Evolutionary conservation across 805 yeast genomes (phyloP), one percentile per base, ranked within the genome.

Genomic region (Ogataea paradorogensis): DNA sequence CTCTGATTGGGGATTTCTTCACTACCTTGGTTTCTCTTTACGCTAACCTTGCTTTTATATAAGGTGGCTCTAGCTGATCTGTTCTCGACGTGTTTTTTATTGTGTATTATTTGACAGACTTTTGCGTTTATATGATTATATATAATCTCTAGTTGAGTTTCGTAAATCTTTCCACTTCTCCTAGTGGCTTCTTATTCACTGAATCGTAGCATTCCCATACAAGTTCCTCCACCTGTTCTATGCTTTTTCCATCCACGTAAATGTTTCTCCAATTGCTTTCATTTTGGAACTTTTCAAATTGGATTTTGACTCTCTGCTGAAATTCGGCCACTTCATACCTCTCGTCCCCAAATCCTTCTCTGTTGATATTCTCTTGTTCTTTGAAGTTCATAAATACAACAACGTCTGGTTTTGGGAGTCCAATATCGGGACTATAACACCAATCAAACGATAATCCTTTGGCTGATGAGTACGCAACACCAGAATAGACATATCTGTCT

Each of bases 261-360:
- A 88, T 49, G 26, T 76, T 61, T 9, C 56, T 55, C 70, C 83
- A 72, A 2, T 59, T 50, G 6, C 41, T 30, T 15, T 46, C 49
- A 5, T 23, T 11, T 13, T 38, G 45, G 29, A 82, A 66, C 15
- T 58, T 47, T 39, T 70, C 65, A 56, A 90, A 93, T 45, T 79
- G 68, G 8, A 53, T 30, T 43, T 78, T 76, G 3, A 93, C 99
- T 27, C 66, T 67, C n/a, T 64, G 60, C 57, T 93, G 99, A 55
- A 93, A 84, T 34, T 73, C 79, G 4, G 62, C 59, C 20, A 72
- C 74, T 59, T 93, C 99, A 63, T 93, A 93, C 38, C 96, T 67
- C 61, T 93, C 99, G n/a, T 80, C 84, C 10, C 99, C 99, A 69
- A 84, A 93, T 1, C 95, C 95, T 9, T 78, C 79, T 40, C 98